phyloP scores from a whole-genome alignment of 2,329 filamentous ascomycete genomes.

The Helotiales sp. region DNA sequence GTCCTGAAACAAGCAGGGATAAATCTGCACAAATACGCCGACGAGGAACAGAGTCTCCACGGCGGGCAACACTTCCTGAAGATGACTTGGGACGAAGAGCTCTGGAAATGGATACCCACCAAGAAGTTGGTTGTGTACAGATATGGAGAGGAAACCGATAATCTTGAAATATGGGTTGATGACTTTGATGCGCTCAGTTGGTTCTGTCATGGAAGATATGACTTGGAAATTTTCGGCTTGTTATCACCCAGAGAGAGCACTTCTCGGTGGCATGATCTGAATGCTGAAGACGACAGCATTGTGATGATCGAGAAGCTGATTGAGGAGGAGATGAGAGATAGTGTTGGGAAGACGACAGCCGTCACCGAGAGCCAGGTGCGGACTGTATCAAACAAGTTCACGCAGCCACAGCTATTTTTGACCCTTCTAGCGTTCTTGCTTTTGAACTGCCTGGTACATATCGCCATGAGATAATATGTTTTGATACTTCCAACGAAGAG shows the following conservation, averaged over 20 bases:
- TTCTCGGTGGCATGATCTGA: background rate
- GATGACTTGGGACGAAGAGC: conserved; percentile 17
- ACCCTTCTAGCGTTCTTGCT: background rate
- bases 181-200: conserved; percentile 25
- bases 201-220: conserved; percentile 19
- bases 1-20: no score
- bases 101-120: conserved; percentile 24
- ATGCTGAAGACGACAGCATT: conserved; percentile 1
- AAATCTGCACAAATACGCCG: no score
- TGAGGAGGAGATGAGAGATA: background rate
- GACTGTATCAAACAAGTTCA: no score
- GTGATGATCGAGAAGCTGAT: background rate
- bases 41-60: no score
- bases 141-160: conserved; percentile 9
- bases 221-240: conserved; percentile 18
- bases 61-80: conserved; percentile 13
- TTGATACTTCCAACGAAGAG: no score
- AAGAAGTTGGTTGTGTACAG: conserved; percentile 19
- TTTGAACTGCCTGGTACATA: background rate
- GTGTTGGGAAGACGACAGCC: background rate
- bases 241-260: background rate
- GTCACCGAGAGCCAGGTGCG: no score
- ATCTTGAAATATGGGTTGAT: conserved; percentile 26
- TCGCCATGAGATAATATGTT: no score
- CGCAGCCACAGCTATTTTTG: background rate